Percentiles rank a stretch among this genome's conserved stretches.
Conservation (phyloP, 768 basidiomycete genomes). For the Boletellus ananas region DNA sequence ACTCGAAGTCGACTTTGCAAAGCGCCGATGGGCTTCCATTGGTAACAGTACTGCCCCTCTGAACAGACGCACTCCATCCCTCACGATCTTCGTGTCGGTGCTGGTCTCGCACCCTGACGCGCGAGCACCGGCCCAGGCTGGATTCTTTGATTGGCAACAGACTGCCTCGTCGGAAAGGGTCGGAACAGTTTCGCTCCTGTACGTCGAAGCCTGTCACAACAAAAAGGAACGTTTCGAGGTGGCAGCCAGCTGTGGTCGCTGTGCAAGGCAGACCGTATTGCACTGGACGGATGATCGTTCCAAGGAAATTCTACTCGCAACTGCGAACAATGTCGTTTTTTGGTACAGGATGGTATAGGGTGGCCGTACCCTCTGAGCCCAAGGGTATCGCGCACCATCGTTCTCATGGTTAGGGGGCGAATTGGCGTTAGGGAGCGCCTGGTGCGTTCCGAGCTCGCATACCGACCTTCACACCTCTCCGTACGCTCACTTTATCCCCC, state of each 20-base stretch:
- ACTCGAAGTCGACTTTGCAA: conserved; percentile 9
- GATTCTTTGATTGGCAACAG: conserved; percentile 15
- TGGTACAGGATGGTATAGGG: conserved; percentile 39
- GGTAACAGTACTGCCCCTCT: conserved; percentile 2
- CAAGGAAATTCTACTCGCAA: conserved; percentile 26
- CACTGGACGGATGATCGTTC: background rate
- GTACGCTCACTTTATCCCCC: background rate
- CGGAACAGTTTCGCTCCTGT: conserved; percentile 15
- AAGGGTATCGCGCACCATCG: background rate
- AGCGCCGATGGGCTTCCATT: background rate
- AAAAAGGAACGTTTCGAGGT: conserved; percentile 22
- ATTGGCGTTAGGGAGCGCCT: conserved; percentile 13
- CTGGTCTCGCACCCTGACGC: conserved; percentile 26
- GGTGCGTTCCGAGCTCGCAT: no score
- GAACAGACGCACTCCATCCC: conserved; percentile 17
- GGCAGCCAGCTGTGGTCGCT: conserved; percentile 16
- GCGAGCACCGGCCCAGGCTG: conserved; percentile 17
- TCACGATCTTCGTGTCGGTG: conserved; percentile 20
- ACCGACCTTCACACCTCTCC: background rate
- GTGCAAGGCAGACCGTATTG: conserved; percentile 3
- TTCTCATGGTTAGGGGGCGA: conserved; percentile 14
- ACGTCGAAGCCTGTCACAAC: conserved; percentile 15
- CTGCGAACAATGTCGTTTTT: conserved; percentile 40
- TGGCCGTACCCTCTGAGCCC: background rate
- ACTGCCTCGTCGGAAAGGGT: conserved; percentile 20